Conservation (phyloP, 2,329 filamentous ascomycete genomes). For the Xylariaceae sp. region DNA sequence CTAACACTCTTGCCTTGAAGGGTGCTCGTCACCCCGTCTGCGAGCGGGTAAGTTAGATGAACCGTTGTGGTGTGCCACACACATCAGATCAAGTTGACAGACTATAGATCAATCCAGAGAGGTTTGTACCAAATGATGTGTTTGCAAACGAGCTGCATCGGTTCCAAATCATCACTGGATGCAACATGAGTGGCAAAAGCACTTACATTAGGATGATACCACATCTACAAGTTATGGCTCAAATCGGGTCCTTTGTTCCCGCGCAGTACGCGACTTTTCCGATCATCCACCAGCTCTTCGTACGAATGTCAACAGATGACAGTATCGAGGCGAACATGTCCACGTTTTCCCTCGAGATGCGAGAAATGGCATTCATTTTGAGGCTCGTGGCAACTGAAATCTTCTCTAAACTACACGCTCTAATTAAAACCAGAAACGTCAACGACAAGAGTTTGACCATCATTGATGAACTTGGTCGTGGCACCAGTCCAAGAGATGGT, state of each 20-base stretch:
- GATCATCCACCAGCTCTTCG: constrained; percentile 79
- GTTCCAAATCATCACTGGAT: constrained; percentile 92
- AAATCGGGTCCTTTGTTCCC: constrained; percentile 88
- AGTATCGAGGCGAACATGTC: constrained; percentile 88
- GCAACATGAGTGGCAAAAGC: constrained; percentile 97
- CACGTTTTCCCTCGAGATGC: constrained; percentile 92
- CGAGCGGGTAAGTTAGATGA: constrained; percentile 53
- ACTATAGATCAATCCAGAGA: constrained; percentile 55
- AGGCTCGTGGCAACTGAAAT: constrained; percentile 38
- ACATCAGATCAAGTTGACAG: constrained; percentile 5
- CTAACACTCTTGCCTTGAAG: constrained; percentile 68
- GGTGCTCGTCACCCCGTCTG: constrained; percentile 74
- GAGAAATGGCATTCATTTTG: constrained; percentile 90
- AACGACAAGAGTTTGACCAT: constrained; percentile 74
- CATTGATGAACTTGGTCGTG: constrained; percentile 88
- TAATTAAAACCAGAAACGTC: constrained; percentile 57
- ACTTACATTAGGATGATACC: constrained; percentile 89
- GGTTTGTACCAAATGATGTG: constrained; percentile 85
- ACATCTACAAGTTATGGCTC: constrained; percentile 86
- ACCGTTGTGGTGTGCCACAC: not conserved
- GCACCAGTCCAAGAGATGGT: constrained; percentile 85
- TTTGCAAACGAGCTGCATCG: constrained; percentile 77
- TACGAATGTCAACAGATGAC: constrained; percentile 82
- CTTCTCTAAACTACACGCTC: not conserved
- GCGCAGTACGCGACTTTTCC: constrained; percentile 80